A percentile compares a stretch with the other conserved stretches of the same genome.
These are phyloP conservation scores for Apostasia ramifera DNA, from an alignment of 106 monocot genomes.

Conservation along the genomic window DNA sequence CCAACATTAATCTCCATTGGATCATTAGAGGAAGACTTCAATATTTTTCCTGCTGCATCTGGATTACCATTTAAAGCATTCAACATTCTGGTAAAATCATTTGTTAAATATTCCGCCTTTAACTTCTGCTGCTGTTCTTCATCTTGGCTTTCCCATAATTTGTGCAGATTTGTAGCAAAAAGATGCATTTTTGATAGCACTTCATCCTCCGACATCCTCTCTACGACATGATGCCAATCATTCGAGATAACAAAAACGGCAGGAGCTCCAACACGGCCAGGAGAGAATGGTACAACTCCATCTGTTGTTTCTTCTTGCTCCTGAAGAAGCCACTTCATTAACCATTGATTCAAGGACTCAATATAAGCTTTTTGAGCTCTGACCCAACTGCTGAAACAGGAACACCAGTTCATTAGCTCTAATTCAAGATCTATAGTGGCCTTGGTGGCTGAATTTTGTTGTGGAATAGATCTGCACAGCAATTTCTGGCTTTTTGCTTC, in stretches of 20 bases:
- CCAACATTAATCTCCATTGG: slow-evolving; percentile 4
- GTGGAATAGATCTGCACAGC: slow-evolving; percentile 22
- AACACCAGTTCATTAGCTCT: slow-evolving; percentile 65
- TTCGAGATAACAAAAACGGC: slow-evolving; percentile 51
- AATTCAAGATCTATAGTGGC: slow-evolving; percentile 47
- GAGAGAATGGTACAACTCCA: slow-evolving; percentile 61
- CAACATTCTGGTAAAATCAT: slow-evolving; percentile 47
- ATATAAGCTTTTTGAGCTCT: slow-evolving; percentile 51
- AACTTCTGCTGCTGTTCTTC: slow-evolving; percentile 48
- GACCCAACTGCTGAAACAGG: slow-evolving; percentile 65
- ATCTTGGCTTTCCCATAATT: slow-evolving; percentile 51
- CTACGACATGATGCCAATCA: slow-evolving; percentile 48
- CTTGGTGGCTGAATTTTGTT: slow-evolving; percentile 31
- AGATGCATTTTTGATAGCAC: slow-evolving; percentile 39
- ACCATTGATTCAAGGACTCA: slow-evolving; percentile 56
- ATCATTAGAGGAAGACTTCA: slow-evolving; percentile 8
- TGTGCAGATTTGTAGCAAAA: slow-evolving; percentile 38
- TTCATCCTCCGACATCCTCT: slow-evolving; percentile 38
- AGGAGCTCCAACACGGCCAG: slow-evolving; percentile 63
- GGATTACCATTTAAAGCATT: slow-evolving; percentile 17
- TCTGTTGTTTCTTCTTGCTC: slow-evolving; percentile 64
- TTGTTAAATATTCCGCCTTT: slow-evolving; percentile 62
- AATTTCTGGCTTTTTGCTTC: slow-evolving; percentile 48
- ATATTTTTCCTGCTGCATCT: slow-evolving; percentile 9
- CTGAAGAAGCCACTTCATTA: slow-evolving; percentile 57